phyloP scores from a whole-genome alignment of 768 basidiomycete genomes.

The Termitomyces sp. region DNA sequence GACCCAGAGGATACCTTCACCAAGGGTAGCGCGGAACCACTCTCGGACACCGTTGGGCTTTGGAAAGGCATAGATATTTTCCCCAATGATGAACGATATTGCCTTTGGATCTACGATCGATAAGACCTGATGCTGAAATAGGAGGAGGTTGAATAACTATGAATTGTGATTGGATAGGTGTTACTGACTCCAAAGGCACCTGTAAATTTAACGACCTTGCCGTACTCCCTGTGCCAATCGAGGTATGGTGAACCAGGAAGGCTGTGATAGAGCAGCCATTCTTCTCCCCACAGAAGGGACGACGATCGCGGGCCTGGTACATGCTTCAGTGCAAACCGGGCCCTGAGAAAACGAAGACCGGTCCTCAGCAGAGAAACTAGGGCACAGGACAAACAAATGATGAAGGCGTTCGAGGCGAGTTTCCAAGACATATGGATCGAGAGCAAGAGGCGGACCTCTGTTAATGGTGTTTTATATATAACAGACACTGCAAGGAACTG shows the following conservation, averaged over 20 bases:
- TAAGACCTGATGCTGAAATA: slow-evolving; percentile 47
- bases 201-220: slow-evolving; percentile 50
- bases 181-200: slow-evolving; percentile 47
- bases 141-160: slow-evolving; percentile 7
- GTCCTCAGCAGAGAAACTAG: slow-evolving; percentile 28
- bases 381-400: slow-evolving; percentile 24
- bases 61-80: slow-evolving; percentile 55
- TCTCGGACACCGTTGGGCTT: slow-evolving; percentile 60
- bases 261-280: slow-evolving; percentile 51
- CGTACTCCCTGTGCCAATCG: slow-evolving; percentile 51
- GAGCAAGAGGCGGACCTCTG: slow-evolving; percentile 2
- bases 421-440: slow-evolving; percentile 20
- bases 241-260: slow-evolving; percentile 50
- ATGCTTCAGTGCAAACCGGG: slow-evolving; percentile 32
- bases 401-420: slow-evolving; percentile 22
- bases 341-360: slow-evolving; percentile 29
- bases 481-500: not conserved
- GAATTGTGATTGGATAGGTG: not conserved
- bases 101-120: slow-evolving; percentile 55
- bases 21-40: slow-evolving; percentile 60
- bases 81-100: slow-evolving; percentile 50
- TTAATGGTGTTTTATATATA: slow-evolving; percentile 12
- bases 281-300: slow-evolving; percentile 60
- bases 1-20: slow-evolving; percentile 63
- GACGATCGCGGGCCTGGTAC: slow-evolving; percentile 48